Evolutionary conservation across 306 rosid species (phyloP).

Genomic region (Quercus wislizeni): DNA sequence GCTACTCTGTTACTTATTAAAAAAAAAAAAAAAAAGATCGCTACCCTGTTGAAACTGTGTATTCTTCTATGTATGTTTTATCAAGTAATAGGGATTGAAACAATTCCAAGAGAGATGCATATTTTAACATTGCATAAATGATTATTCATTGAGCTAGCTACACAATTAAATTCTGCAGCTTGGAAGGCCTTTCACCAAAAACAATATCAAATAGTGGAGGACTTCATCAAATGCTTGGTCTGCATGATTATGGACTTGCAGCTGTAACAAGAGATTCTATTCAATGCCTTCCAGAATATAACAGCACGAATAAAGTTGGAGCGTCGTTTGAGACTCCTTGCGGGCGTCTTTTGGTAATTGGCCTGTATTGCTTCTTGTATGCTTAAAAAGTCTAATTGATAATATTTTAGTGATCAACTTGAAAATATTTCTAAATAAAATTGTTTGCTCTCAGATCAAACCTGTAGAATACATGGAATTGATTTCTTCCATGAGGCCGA

Average conservation of each 20-base stretch:
- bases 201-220: conserved; percentile 75
- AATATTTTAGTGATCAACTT: background rate
- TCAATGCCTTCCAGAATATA: conserved; percentile 66
- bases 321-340: conserved; percentile 85
- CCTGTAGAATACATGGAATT: conserved; percentile 73
- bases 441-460: conserved; percentile 53
- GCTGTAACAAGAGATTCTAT: conserved; percentile 80
- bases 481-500: conserved; percentile 71
- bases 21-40: no score
- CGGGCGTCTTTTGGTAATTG: conserved; percentile 76
- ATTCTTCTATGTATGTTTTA: no score
- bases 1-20: no score
- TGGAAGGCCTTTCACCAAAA: conserved; percentile 71
- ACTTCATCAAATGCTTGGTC: conserved; percentile 59
- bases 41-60: no score
- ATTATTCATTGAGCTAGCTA: background rate
- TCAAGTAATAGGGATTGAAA: background rate
- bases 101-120: background rate
- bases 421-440: background rate
- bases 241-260: conserved; percentile 56
- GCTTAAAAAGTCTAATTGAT: background rate
- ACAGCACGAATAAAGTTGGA: conserved; percentile 55
- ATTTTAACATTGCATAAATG: background rate
- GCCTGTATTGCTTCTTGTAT: background rate
- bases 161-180: conserved; percentile 31